Conservation (phyloP, 2,329 filamentous ascomycete genomes). For the Calonectria fujianensis region DNA sequence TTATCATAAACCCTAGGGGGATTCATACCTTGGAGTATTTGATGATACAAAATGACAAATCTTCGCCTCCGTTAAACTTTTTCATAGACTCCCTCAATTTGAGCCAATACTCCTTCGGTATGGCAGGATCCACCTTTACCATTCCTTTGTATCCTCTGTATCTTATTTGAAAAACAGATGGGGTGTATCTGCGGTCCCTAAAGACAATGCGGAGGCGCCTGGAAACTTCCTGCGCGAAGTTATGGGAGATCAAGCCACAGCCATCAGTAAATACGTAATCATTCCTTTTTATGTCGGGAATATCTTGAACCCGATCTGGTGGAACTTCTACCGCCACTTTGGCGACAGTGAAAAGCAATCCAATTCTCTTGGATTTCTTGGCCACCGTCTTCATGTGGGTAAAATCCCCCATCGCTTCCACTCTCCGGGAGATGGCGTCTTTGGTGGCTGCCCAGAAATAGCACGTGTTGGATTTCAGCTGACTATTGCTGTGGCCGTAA, state of each 20-base stretch:
- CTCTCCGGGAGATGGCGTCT: not conserved
- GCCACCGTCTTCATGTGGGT: not conserved
- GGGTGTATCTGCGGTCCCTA: slow-evolving; percentile 12
- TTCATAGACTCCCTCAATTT: slow-evolving; percentile 62
- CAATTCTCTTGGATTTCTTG: slow-evolving; percentile 20
- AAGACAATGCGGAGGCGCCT: slow-evolving; percentile 6
- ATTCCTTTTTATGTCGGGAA: slow-evolving; percentile 11
- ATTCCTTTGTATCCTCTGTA: slow-evolving; percentile 67
- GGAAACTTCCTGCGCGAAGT: not conserved
- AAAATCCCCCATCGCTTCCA: slow-evolving; percentile 1
- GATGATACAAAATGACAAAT: slow-evolving; percentile 62
- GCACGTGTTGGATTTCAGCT: slow-evolving; percentile 64
- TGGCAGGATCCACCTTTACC: slow-evolving; percentile 60
- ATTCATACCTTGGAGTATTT: slow-evolving; percentile 62
- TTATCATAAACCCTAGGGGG: slow-evolving; percentile 22
- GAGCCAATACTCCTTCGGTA: slow-evolving; percentile 46
- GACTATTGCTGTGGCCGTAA: slow-evolving; percentile 66
- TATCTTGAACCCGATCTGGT: not conserved
- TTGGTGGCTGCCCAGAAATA: slow-evolving; percentile 57
- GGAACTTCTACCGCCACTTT: not conserved
- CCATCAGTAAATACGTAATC: slow-evolving; percentile 4
- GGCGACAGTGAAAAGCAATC: slow-evolving; percentile 7
- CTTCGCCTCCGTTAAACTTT: slow-evolving; percentile 62
- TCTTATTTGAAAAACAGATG: slow-evolving; percentile 62
- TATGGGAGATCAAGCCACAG: slow-evolving; percentile 5